These are phyloP conservation scores for Castanopsis chinensis DNA, from an alignment of 306 rosid species.

Conservation along the genomic window DNA sequence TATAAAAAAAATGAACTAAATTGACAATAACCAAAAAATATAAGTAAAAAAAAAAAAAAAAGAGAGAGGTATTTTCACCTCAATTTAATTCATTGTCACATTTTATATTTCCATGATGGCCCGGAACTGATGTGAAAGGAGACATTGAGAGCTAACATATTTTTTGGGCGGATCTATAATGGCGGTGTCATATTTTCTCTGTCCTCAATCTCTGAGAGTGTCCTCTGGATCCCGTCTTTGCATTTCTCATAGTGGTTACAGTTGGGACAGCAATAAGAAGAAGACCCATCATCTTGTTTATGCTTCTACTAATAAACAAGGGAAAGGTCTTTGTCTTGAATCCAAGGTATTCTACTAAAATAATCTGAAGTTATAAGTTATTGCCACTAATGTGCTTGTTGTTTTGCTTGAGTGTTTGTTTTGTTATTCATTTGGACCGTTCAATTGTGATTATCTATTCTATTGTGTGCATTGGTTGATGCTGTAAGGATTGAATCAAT, in stretches of 20 bases:
- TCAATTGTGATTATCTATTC: too few species aligned
- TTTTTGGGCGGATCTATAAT: neutral
- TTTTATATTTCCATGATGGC: neutral
- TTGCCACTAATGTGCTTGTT: neutral
- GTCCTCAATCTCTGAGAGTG: constrained; percentile 7
- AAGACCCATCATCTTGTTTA: constrained; percentile 19
- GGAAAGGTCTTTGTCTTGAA: neutral
- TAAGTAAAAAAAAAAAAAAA: too few species aligned
- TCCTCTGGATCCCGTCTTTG: constrained; percentile 16
- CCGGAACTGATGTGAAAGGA: neutral
- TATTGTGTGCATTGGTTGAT: too few species aligned
- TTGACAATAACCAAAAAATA: too few species aligned
- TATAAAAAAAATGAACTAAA: too few species aligned
- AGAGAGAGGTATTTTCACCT: too few species aligned
- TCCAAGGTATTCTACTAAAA: neutral
- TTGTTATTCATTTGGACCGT: neutral
- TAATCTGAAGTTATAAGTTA: neutral
- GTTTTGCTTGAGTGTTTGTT: neutral
- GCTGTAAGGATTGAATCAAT: too few species aligned
- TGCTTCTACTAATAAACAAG: constrained; percentile 16
- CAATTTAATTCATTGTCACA: neutral
- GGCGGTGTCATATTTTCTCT: constrained; percentile 23
- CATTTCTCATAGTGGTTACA: neutral
- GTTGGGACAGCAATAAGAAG: neutral
- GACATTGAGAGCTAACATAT: neutral